Conservation (phyloP, 2,329 filamentous ascomycete species). For the Calonectria montana region DNA sequence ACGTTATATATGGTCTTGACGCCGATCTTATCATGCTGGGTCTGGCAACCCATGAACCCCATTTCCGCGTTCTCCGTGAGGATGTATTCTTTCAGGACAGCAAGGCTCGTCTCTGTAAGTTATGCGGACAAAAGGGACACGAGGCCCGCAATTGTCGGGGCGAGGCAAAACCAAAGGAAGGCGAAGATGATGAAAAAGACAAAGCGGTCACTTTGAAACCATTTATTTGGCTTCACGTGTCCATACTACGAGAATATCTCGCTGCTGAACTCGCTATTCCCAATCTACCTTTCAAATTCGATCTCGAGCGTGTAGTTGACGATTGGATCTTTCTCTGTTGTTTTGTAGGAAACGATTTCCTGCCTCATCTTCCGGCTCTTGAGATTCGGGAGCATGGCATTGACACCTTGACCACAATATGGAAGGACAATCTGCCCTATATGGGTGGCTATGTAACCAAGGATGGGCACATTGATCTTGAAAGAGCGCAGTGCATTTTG, state of each 20-base stretch:
- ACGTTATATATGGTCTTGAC: constrained; percentile 98
- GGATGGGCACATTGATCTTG: constrained; percentile 90
- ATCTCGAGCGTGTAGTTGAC: constrained; percentile 93
- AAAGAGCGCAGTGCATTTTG: constrained; percentile 87
- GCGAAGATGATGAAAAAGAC: constrained; percentile 85
- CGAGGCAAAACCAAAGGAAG: constrained; percentile 79
- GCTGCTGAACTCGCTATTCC: constrained; percentile 89
- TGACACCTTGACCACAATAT: constrained; percentile 95
- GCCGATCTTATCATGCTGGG: constrained; percentile 99
- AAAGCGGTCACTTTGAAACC: constrained; percentile 80
- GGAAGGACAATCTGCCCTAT: constrained; percentile 88
- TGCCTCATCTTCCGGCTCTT: constrained; percentile 95
- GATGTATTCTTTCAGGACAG: constrained; percentile 95
- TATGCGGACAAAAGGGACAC: constrained; percentile 94
- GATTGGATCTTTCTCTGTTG: constrained; percentile 99
- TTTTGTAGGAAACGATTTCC: constrained; percentile 98
- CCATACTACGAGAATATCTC: constrained; percentile 91
- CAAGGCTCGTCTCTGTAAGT: constrained; percentile 82
- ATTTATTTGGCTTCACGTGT: constrained; percentile 98
- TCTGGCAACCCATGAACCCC: constrained; percentile 94
- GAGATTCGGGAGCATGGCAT: constrained; percentile 98
- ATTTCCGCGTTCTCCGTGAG: constrained; percentile 95
- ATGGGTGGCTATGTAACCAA: constrained; percentile 98
- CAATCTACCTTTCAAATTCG: constrained; percentile 86
- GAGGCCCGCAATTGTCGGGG: constrained; percentile 88